phyloP scores from a whole-genome alignment of 1,139 yeast genomes.

The Saccharomyces hybrid region DNA sequence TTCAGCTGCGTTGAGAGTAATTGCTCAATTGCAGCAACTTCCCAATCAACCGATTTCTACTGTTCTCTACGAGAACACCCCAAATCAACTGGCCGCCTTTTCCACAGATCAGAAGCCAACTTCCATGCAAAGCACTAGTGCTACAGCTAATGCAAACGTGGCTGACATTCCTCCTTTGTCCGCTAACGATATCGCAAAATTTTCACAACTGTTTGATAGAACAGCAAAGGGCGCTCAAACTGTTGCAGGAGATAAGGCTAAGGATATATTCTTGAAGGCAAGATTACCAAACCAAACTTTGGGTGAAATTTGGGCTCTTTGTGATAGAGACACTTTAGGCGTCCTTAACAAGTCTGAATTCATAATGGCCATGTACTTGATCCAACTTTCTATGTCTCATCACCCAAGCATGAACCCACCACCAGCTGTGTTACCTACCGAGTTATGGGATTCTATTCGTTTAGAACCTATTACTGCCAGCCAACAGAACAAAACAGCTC shows the following conservation, averaged over 20 bases:
- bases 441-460: slow-evolving; percentile 51
- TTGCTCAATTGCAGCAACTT: slow-evolving; percentile 69
- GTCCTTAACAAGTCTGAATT: slow-evolving; percentile 66
- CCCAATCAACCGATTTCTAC: slow-evolving; percentile 20
- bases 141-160: slow-evolving; percentile 22
- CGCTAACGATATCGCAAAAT: slow-evolving; percentile 60
- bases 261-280: slow-evolving; percentile 82
- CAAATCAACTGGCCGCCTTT: slow-evolving; percentile 16
- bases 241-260: slow-evolving; percentile 70
- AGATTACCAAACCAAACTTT: slow-evolving; percentile 66
- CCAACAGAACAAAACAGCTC: slow-evolving; percentile 44
- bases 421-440: slow-evolving; percentile 64
- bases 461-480: slow-evolving; percentile 45
- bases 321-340: slow-evolving; percentile 71
- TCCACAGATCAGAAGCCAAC: slow-evolving; percentile 40
- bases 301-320: slow-evolving; percentile 85
- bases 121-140: slow-evolving; percentile 23
- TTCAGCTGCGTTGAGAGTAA: slow-evolving; percentile 77
- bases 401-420: slow-evolving; percentile 59
- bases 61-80: slow-evolving; percentile 24
- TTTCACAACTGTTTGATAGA: slow-evolving; percentile 65
- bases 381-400: slow-evolving; percentile 68
- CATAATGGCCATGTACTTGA: slow-evolving; percentile 89
- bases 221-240: slow-evolving; percentile 42
- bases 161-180: slow-evolving; percentile 50